Percentiles rank a stretch among this genome's conserved stretches.
Evolutionary conservation across 495 filamentous ascomycete genomes (phyloP).

Genomic region (Trichocladium uniseriatum): DNA sequence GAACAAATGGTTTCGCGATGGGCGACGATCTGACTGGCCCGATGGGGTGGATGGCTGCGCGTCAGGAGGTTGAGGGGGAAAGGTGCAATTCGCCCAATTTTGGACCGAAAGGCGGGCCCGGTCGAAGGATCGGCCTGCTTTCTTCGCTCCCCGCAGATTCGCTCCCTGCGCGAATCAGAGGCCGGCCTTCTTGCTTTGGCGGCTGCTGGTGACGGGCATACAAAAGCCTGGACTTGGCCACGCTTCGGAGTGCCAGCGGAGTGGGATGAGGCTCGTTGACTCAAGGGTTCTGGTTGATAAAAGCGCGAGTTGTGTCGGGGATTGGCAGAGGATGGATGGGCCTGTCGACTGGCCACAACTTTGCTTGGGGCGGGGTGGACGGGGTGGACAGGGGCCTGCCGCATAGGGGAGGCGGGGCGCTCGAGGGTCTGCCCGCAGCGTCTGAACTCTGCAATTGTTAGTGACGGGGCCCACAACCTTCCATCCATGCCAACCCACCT

Average conservation of each 20-base stretch:
- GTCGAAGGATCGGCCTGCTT: slow-evolving; percentile 7
- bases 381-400: slow-evolving; percentile 5
- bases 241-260: too few species aligned
- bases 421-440: background rate
- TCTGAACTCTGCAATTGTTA: background rate
- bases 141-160: slow-evolving; percentile 1
- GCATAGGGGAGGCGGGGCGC: background rate
- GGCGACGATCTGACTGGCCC: slow-evolving; percentile 25
- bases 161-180: slow-evolving; percentile 9
- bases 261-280: too few species aligned
- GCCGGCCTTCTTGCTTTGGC: background rate
- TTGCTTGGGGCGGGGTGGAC: slow-evolving; percentile 10
- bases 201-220: background rate
- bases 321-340: background rate
- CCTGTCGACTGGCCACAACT: slow-evolving; percentile 10
- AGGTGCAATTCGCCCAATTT: slow-evolving; percentile 31
- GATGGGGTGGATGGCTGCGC: slow-evolving; percentile 19
- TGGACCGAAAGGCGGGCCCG: slow-evolving; percentile 7
- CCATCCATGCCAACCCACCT: too few species aligned
- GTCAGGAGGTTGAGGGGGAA: slow-evolving; percentile 16
- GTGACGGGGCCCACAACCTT: background rate
- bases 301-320: background rate
- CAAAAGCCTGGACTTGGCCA: background rate
- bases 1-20: slow-evolving; percentile 19
- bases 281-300: background rate